Percentiles rank a stretch among this genome's conserved stretches.
phyloP scores from a whole-genome alignment of 495 filamentous ascomycete species.

The Hyphodiscus hymeniophilus region DNA sequence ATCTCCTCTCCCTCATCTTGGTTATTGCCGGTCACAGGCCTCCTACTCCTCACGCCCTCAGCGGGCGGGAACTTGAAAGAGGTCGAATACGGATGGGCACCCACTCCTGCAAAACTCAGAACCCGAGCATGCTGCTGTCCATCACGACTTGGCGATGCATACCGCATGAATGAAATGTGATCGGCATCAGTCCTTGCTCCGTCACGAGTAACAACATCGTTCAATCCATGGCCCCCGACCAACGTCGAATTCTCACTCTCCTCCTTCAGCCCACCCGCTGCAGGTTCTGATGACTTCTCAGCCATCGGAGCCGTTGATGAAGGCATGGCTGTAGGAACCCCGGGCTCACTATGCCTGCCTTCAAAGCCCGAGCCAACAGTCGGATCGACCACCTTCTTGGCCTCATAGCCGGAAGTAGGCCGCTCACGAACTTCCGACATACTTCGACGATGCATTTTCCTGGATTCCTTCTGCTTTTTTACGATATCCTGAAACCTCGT shows the following conservation, averaged over 20 bases:
- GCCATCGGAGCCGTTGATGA: background rate
- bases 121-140: conserved; percentile 1
- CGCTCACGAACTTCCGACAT: background rate
- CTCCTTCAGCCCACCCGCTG: background rate
- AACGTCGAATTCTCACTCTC: background rate
- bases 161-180: background rate
- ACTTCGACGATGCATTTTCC: background rate
- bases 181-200: background rate
- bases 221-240: background rate
- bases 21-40: background rate
- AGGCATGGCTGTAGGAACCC: background rate
- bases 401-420: background rate
- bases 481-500: conserved; percentile 52
- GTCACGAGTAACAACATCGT: background rate
- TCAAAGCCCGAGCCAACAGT: conserved; percentile 2
- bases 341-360: conserved; percentile 6
- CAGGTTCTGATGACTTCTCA: background rate
- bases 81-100: conserved; percentile 14
- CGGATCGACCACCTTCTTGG: conserved; percentile 2
- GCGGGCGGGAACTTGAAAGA: background rate
- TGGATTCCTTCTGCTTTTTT: conserved; percentile 34
- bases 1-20: background rate
- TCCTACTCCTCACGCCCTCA: no score
- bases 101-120: conserved; percentile 17
- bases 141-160: background rate